Evolutionary conservation across 768 basidiomycete species (phyloP).

Genomic region (Rickenella mellea): DNA sequence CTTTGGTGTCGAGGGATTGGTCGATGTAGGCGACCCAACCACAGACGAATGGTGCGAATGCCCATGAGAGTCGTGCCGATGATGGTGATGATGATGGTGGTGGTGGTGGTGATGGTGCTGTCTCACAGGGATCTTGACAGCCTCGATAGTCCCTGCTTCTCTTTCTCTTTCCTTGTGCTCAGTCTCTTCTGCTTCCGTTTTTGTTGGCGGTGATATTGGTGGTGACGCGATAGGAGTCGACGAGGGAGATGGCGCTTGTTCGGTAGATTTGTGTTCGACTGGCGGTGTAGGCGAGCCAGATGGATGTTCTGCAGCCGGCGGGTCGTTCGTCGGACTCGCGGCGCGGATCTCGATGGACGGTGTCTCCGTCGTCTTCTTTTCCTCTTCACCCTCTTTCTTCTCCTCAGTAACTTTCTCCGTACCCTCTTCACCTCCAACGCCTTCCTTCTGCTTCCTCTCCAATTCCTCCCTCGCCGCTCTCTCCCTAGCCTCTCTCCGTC

Average conservation of each 20-base stretch:
- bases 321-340: conserved; percentile 9
- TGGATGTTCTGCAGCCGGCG: conserved; percentile 9
- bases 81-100: conserved; percentile 4
- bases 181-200: conserved; percentile 11
- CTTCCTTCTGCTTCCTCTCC: conserved; percentile 23
- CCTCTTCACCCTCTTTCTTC: conserved; percentile 3
- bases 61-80: background rate
- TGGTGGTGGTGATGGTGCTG: conserved; percentile 18
- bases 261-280: too few species aligned
- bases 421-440: conserved; percentile 8
- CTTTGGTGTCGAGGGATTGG: background rate
- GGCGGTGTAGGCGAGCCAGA: too few species aligned
- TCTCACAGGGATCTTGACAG: conserved; percentile 25
- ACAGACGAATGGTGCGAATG: background rate
- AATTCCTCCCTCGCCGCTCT: conserved; percentile 30
- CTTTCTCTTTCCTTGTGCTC: background rate
- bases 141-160: conserved; percentile 21
- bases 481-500: conserved; percentile 49
- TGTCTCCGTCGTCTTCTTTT: conserved; percentile 7
- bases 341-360: background rate
- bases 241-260: too few species aligned
- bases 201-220: background rate
- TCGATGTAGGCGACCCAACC: background rate
- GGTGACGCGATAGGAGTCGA: background rate
- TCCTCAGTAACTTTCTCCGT: conserved; percentile 17